Evolutionary conservation across 768 basidiomycete genomes (phyloP).

Genomic region (Suillus spraguei): DNA sequence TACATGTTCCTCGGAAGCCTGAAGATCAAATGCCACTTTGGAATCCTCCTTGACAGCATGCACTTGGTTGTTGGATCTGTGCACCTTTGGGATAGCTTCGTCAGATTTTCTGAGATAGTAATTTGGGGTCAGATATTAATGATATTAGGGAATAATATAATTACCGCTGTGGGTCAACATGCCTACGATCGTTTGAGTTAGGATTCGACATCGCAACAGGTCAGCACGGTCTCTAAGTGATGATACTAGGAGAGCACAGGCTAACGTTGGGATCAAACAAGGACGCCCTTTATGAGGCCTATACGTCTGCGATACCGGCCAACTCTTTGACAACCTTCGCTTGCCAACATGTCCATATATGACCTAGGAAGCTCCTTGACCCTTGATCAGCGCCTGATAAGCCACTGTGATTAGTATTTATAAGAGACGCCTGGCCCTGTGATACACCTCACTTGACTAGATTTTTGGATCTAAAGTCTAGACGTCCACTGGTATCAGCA

Average conservation of each 20-base stretch:
- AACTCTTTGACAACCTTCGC: not conserved
- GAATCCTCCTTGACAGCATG: not conserved
- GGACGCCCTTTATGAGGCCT: slow-evolving; percentile 19
- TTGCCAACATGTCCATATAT: not conserved
- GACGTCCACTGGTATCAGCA: not conserved
- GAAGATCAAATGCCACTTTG: not conserved
- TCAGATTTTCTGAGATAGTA: not conserved
- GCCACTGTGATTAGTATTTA: not conserved
- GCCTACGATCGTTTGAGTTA: not conserved
- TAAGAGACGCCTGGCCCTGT: not conserved
- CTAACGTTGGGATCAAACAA: not conserved
- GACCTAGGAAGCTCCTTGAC: not conserved
- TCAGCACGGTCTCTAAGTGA: not conserved
- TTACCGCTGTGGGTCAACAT: not conserved
- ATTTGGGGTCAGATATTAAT: not conserved
- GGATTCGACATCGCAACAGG: not conserved
- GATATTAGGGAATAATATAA: not conserved
- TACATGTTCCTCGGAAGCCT: not conserved
- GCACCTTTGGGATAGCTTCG: not conserved
- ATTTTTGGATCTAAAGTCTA: not conserved
- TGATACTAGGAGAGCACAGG: not conserved
- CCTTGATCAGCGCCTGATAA: slow-evolving; percentile 7
- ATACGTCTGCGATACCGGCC: not conserved
- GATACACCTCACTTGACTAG: no score
- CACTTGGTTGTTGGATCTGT: not conserved